Evolutionary conservation across 768 basidiomycete species (phyloP).

Genomic region (Trametes maxima): DNA sequence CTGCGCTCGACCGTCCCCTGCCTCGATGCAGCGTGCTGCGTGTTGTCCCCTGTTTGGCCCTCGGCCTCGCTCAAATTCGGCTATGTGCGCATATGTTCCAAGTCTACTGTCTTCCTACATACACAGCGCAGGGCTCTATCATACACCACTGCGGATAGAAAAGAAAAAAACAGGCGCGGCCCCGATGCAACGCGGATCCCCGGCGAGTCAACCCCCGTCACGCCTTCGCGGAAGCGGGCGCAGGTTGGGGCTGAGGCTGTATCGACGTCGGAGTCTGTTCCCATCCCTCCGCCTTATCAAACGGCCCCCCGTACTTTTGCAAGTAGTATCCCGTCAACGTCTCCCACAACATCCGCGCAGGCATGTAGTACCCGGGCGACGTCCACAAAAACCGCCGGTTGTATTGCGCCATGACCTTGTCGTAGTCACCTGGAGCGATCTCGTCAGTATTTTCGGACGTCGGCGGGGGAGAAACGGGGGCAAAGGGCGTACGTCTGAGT

Average conservation of each 20-base stretch:
- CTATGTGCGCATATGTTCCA: background rate
- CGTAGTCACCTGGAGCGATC: conserved; percentile 54
- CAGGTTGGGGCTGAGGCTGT: background rate
- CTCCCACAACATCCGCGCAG: conserved; percentile 31
- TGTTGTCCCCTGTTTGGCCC: conserved; percentile 20
- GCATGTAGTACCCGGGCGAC: conserved; percentile 56
- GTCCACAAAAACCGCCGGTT: conserved; percentile 75
- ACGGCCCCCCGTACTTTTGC: conserved; percentile 17
- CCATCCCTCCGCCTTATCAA: background rate
- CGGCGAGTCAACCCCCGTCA: conserved; percentile 6
- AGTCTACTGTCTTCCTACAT: background rate
- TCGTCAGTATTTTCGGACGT: background rate
- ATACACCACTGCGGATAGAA: too few relatives aligned
- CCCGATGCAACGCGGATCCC: too few relatives aligned
- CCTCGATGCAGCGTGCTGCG: too few relatives aligned
- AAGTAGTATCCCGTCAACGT: background rate
- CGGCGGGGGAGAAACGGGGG: background rate
- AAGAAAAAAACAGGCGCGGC: too few relatives aligned
- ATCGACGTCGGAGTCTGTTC: background rate
- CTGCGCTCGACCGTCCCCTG: too few relatives aligned
- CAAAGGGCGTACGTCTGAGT: conserved; percentile 49
- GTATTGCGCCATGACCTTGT: conserved; percentile 57
- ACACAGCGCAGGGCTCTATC: too few relatives aligned
- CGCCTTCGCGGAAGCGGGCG: conserved; percentile 9
- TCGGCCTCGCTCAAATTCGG: background rate